Conservation (phyloP, 2,329 filamentous ascomycete species). For the Macrophomina phaseolina region DNA sequence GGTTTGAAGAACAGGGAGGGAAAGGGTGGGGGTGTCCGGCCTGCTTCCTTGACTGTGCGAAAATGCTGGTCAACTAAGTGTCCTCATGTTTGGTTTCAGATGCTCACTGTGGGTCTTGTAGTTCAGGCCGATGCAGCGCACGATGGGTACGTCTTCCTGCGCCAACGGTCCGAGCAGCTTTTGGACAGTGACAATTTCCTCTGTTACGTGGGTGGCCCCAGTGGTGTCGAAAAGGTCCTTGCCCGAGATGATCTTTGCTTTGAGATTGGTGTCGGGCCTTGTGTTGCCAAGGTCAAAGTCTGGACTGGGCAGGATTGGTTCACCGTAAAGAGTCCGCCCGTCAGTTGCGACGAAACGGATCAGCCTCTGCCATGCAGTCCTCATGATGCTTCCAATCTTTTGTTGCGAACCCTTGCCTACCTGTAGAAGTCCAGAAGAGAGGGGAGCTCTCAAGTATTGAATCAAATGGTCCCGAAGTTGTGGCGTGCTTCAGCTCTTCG, state of each 20-base stretch:
- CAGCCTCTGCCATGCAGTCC: constrained; percentile 54
- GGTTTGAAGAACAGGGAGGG: constrained; percentile 64
- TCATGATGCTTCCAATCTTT: not conserved
- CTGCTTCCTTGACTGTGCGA: constrained; percentile 4
- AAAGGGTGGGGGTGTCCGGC: constrained; percentile 68
- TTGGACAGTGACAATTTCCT: constrained; percentile 61
- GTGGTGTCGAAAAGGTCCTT: constrained; percentile 56
- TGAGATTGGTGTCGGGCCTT: constrained; percentile 54
- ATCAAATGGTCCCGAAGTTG: not conserved
- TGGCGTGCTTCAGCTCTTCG: not conserved
- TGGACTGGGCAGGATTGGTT: constrained; percentile 54
- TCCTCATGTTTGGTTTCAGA: not conserved
- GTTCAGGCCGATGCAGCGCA: constrained; percentile 55
- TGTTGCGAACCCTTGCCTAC: no score
- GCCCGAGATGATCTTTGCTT: constrained; percentile 60
- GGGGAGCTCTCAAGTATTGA: not conserved
- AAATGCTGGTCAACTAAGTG: not conserved
- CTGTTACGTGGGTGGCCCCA: constrained; percentile 56
- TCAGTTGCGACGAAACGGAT: constrained; percentile 62
- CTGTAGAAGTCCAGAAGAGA: not conserved
- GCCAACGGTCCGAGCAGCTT: constrained; percentile 43
- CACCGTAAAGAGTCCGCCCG: constrained; percentile 57
- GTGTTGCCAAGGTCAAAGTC: constrained; percentile 58
- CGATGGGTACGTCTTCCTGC: constrained; percentile 45
- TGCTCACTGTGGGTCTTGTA: constrained; percentile 58